phyloP scores from a whole-genome alignment of 2,329 filamentous ascomycete genomes.

The Cladosporium halotolerans region DNA sequence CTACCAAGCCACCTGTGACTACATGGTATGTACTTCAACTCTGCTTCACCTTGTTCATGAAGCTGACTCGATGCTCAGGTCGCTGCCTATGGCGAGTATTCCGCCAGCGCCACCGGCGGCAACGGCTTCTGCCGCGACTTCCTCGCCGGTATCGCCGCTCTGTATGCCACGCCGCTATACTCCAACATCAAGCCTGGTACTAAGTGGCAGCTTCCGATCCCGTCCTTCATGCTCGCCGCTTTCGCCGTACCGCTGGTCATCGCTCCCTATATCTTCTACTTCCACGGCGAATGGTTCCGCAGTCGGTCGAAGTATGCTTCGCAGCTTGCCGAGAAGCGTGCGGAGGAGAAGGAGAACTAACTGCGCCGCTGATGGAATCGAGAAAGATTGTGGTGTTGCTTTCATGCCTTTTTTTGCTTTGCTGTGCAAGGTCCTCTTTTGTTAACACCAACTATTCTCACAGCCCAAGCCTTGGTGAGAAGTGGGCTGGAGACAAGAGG shows the following conservation, averaged over 20 bases:
- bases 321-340: slow-evolving; percentile 43
- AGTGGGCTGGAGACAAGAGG: no score
- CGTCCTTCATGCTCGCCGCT: slow-evolving; percentile 48
- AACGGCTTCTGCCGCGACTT: slow-evolving; percentile 71
- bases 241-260: slow-evolving; percentile 47
- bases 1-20: slow-evolving; percentile 37
- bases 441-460: no score
- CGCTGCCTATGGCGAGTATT: slow-evolving; percentile 65
- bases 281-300: slow-evolving; percentile 35
- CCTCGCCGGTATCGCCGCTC: slow-evolving; percentile 63
- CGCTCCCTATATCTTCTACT: slow-evolving; percentile 52
- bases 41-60: slow-evolving; percentile 44
- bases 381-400: not conserved
- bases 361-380: not conserved
- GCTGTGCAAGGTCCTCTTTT: no score
- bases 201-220: slow-evolving; percentile 36
- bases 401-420: no score
- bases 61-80: slow-evolving; percentile 50
- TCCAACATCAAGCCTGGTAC: slow-evolving; percentile 21
- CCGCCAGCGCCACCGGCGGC: slow-evolving; percentile 67
- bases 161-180: slow-evolving; percentile 55
- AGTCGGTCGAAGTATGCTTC: slow-evolving; percentile 29
- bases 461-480: no score
- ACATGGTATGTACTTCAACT: slow-evolving; percentile 64
- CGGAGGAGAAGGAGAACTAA: slow-evolving; percentile 20